Evolutionary conservation across 495 filamentous ascomycete genomes (phyloP), one percentile per base, ranked within the genome.

Genomic region (Physcia stellaris): DNA sequence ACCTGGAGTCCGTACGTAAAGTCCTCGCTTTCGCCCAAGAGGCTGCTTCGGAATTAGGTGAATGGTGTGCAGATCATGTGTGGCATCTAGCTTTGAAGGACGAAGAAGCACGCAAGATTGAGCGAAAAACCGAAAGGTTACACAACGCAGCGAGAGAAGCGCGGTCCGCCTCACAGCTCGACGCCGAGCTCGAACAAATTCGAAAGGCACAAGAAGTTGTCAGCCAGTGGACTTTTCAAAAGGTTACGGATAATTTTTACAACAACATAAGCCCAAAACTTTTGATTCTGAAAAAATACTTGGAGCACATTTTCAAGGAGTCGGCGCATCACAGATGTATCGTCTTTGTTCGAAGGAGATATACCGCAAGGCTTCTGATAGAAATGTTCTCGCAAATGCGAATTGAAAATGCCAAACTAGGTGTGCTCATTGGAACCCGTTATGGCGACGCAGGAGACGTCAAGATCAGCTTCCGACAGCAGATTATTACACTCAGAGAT

Each of bases 41-140:
- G 23, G 75, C 77, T 15, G 71, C 66, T 22, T 65, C 77, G 11
- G 72, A 93, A 45, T 62, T 96, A 9, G 86, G 90, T 5, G 55
- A 63, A 18, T 99, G 90, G 90, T 83, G 79, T 46, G 71, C 85
- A n/a, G 88, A 99, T 54, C 62, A 71, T 19, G 70, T 80, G 29
- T 94, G 88, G 85, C 57, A 62, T 18, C 69, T 80, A 33, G 75
- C 75, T n/a, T 60, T 95, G 6, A 61, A 62, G 0, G 77, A 84
- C 19, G 69, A 76, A 4, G 69, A 84, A 39, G 48, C 70, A 1
- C 65, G 67, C 4, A 84, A 75, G 44, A 52, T 86, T 6, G 71
- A 81, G 39, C 58, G 68, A 39, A 61, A 65, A 46, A 60, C 68
- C 35, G 62, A 79, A 42, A 57, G 67, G 27, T 51, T 57, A 27